Conservation (phyloP, 495 filamentous ascomycete species). For the Podospora fimiseda region DNA sequence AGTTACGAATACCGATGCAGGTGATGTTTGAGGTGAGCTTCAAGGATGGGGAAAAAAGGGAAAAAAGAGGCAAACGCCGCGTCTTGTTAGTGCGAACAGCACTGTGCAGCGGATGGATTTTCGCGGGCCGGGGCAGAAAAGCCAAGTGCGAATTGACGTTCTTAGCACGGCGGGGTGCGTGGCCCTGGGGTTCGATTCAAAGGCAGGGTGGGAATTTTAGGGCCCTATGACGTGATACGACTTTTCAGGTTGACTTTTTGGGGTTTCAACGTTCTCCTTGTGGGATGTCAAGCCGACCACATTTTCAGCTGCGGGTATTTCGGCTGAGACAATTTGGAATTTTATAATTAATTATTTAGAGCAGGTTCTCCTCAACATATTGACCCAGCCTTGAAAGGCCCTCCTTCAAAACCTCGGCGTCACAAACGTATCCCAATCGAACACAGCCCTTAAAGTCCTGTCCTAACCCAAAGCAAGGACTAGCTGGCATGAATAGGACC, state of each 20-base stretch:
- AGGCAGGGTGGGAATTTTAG: no score
- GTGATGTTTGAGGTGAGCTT: no score
- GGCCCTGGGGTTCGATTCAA: no score
- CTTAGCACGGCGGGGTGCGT: no score
- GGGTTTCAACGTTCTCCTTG: no score
- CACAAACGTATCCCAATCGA: conserved; percentile 70
- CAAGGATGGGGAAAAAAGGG: not conserved
- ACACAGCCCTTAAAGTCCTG: conserved; percentile 72
- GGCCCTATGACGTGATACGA: no score
- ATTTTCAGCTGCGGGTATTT: not conserved
- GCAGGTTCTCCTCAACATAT: conserved; percentile 48
- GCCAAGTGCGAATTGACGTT: no score
- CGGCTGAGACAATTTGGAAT: no score
- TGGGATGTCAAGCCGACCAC: not conserved
- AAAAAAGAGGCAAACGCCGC: not conserved
- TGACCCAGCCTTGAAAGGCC: conserved; percentile 54
- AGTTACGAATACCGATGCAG: no score
- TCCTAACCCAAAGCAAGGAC: conserved; percentile 64
- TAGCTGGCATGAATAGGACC: conserved; percentile 75
- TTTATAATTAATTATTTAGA: not conserved
- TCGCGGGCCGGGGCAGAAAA: no score
- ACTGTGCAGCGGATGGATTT: not conserved
- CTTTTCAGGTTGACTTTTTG: no score
- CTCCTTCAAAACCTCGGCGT: conserved; percentile 61
- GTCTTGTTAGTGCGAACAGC: not conserved